A percentile compares a stretch with the other conserved stretches of the same genome.
Conservation (phyloP, 169 alveolate species). For the Eimeria praecox region DNA sequence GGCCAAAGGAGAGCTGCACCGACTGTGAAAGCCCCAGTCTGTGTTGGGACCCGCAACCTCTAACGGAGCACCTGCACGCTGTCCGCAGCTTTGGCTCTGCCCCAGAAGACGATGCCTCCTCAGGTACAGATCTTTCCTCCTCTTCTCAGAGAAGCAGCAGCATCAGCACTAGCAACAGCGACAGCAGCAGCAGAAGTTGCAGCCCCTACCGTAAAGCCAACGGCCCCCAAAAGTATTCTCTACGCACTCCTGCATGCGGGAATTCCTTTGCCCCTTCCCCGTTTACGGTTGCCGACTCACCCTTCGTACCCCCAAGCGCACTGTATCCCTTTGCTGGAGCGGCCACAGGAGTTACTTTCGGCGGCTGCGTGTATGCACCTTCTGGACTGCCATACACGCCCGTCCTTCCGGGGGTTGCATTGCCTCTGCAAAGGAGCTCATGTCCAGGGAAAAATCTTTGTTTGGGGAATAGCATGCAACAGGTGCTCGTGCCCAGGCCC, state of each 20-base stretch:
- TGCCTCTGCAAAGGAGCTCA: not conserved
- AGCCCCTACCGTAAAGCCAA: constrained; percentile 1
- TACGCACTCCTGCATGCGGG: not conserved
- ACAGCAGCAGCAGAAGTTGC: not conserved
- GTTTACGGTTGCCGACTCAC: not conserved
- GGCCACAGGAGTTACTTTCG: not conserved
- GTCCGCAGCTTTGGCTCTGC: constrained; percentile 56
- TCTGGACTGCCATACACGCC: not conserved
- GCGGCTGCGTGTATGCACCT: not conserved
- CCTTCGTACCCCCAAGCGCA: not conserved
- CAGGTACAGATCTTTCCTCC: constrained; percentile 31
- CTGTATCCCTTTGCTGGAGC: not conserved
- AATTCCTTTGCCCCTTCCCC: constrained; percentile 12
- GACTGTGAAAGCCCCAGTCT: constrained; percentile 45
- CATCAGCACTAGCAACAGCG: not conserved
- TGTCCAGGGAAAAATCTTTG: not conserved
- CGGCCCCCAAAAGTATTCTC: not conserved
- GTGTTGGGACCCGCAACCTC: constrained; percentile 56
- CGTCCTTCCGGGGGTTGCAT: not conserved
- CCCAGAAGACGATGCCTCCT: constrained; percentile 23
- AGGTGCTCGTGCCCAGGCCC: not conserved
- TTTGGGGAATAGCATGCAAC: not conserved
- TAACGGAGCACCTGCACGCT: constrained; percentile 46
- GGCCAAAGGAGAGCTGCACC: constrained; percentile 40
- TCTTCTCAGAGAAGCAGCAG: constrained; percentile 51